Conservation (phyloP, 495 filamentous ascomycete genomes). For the Cryomyces antarcticus region DNA sequence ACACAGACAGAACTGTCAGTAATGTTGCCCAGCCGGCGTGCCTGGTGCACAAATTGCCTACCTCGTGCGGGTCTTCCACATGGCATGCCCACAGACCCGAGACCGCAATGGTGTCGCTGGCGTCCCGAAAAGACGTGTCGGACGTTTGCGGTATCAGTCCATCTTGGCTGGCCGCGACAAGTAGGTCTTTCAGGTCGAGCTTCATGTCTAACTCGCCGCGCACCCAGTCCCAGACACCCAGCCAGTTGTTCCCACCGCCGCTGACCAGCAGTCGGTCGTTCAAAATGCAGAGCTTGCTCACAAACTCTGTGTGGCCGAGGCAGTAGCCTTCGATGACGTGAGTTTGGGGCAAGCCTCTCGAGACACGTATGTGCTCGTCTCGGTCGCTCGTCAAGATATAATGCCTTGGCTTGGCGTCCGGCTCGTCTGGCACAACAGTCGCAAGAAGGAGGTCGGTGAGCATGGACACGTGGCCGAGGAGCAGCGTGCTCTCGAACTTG, state of each 20-base stretch:
- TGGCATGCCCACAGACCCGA: not conserved
- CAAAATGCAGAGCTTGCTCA: conserved; percentile 52
- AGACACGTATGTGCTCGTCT: conserved; percentile 92
- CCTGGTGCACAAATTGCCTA: not conserved
- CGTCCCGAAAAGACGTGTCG: conserved; percentile 1
- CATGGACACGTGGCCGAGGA: conserved; percentile 89
- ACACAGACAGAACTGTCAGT: not conserved
- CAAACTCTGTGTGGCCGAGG: conserved; percentile 65
- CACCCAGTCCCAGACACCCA: conserved; percentile 76
- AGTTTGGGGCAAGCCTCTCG: conserved; percentile 60
- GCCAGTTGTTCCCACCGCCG: conserved; percentile 61
- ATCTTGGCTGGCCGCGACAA: conserved; percentile 1
- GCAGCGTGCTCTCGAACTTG: conserved; percentile 47
- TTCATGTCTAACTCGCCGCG: conserved; percentile 33
- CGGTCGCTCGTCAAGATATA: conserved; percentile 83
- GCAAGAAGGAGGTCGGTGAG: conserved; percentile 51
- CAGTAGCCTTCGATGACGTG: conserved; percentile 81
- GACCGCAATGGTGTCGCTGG: not conserved
- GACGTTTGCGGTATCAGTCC: not conserved
- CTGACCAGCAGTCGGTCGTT: conserved; percentile 46
- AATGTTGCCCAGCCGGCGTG: not conserved
- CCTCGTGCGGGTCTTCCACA: not conserved
- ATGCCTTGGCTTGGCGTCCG: conserved; percentile 15
- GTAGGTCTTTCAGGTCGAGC: conserved; percentile 13
- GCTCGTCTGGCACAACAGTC: conserved; percentile 9